Percentiles rank a stretch among this genome's conserved stretches.
These are phyloP conservation scores for Hura crepitans DNA, from an alignment of 441 rosid genomes.

Conservation along the genomic window DNA sequence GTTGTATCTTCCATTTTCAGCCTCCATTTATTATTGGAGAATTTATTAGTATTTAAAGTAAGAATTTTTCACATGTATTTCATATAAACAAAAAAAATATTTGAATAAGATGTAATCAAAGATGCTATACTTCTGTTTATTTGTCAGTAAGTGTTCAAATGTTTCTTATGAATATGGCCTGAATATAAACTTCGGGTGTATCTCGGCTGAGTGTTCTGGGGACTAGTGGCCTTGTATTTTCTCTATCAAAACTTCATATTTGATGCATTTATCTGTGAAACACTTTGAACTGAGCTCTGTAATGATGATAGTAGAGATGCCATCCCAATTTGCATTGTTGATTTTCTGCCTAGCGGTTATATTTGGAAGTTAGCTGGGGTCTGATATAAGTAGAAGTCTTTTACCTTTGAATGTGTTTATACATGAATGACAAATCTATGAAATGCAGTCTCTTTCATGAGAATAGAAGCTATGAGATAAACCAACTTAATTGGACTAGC, in stretches of 20 bases:
- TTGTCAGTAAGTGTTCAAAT: background rate
- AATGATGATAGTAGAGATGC: background rate
- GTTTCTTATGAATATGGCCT: background rate
- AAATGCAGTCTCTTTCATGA: too few relatives aligned
- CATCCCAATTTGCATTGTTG: background rate
- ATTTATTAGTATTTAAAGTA: background rate
- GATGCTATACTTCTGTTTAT: background rate
- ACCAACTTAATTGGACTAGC: background rate
- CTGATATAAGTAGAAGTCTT: too few relatives aligned
- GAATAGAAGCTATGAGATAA: background rate
- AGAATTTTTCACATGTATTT: too few relatives aligned
- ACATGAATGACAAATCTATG: too few relatives aligned
- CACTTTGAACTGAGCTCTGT: background rate
- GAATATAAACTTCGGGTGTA: background rate
- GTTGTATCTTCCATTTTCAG: background rate
- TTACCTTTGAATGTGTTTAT: too few relatives aligned
- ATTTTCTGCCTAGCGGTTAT: background rate
- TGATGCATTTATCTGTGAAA: background rate
- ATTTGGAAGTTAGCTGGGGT: background rate
- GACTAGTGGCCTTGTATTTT: background rate
- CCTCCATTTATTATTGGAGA: too few relatives aligned
- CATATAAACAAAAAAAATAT: background rate
- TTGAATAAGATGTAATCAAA: background rate
- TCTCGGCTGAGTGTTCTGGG: background rate
- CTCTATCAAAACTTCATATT: background rate